A percentile compares a stretch with the other conserved stretches of the same genome.
phyloP scores from a whole-genome alignment of 768 basidiomycete genomes.

The Hydnomerulius pinastri region DNA sequence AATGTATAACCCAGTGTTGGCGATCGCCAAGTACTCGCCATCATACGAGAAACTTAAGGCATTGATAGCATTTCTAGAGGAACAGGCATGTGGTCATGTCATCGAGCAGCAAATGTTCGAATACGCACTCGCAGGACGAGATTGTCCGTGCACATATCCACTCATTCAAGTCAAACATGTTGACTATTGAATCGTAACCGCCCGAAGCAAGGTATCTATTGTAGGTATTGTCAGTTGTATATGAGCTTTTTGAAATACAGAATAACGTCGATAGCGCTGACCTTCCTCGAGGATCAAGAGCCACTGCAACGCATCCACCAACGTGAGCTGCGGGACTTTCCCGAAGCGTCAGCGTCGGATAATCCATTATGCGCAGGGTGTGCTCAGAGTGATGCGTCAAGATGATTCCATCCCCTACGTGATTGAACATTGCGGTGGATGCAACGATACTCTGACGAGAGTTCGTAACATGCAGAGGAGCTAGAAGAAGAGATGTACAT shows the following conservation, averaged over 20 bases:
- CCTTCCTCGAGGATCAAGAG: constrained; percentile 80
- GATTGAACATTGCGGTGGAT: constrained; percentile 75
- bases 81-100: constrained; percentile 4
- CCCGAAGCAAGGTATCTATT: constrained; percentile 78
- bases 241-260: not conserved
- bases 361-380: constrained; percentile 68
- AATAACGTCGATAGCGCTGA: constrained; percentile 22
- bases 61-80: constrained; percentile 64
- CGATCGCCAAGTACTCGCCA: constrained; percentile 81
- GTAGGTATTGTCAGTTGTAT: constrained; percentile 5
- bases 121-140: constrained; percentile 75
- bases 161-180: constrained; percentile 76
- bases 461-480: not conserved
- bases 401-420: constrained; percentile 71
- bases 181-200: constrained; percentile 80
- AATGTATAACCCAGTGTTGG: constrained; percentile 69
- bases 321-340: constrained; percentile 76
- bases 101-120: not conserved
- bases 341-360: constrained; percentile 57
- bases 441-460: constrained; percentile 45
- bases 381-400: constrained; percentile 65
- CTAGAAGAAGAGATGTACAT: not conserved
- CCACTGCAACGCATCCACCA: constrained; percentile 75
- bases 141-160: constrained; percentile 82
- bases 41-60: constrained; percentile 80